A percentile compares a stretch with the other conserved stretches of the same genome.
These are phyloP conservation scores for Phaeosphaeria sp. DNA, from an alignment of 2,329 filamentous ascomycete species.

Conservation along the genomic window DNA sequence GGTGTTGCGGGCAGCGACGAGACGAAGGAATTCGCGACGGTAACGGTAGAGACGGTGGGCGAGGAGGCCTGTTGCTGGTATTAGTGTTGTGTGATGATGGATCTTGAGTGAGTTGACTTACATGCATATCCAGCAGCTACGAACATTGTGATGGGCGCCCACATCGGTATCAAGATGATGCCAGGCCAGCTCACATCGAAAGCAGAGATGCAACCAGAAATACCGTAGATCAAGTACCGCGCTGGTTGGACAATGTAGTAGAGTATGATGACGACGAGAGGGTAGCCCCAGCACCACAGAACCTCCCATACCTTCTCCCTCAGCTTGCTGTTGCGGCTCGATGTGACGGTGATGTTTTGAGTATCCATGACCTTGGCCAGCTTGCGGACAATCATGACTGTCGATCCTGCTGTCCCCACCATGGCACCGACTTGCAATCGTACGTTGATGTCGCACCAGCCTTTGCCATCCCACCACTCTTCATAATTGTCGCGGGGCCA, in stretches of 20 bases:
- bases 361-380: constrained; percentile 68
- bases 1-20: constrained; percentile 61
- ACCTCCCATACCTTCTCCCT: constrained; percentile 59
- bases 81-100: constrained; percentile 15
- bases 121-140: constrained; percentile 64
- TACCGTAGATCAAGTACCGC: constrained; percentile 65
- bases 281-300: constrained; percentile 63
- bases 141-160: constrained; percentile 62
- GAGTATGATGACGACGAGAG: constrained; percentile 61
- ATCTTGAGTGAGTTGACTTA: constrained; percentile 47
- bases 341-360: constrained; percentile 59
- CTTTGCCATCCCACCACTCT: constrained; percentile 64
- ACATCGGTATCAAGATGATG: constrained; percentile 62
- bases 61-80: constrained; percentile 58
- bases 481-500: constrained; percentile 66
- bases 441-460: constrained; percentile 70
- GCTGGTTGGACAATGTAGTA: constrained; percentile 67
- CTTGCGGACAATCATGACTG: constrained; percentile 66
- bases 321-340: constrained; percentile 57
- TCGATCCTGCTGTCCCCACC: constrained; percentile 60
- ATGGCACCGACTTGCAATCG: constrained; percentile 63
- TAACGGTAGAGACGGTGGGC: constrained; percentile 67
- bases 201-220: constrained; percentile 65
- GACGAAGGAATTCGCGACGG: constrained; percentile 62
- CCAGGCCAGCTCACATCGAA: constrained; percentile 65